Evolutionary conservation across 2,329 filamentous ascomycete genomes (phyloP).

Genomic region (Epichloe brachyelytri): DNA sequence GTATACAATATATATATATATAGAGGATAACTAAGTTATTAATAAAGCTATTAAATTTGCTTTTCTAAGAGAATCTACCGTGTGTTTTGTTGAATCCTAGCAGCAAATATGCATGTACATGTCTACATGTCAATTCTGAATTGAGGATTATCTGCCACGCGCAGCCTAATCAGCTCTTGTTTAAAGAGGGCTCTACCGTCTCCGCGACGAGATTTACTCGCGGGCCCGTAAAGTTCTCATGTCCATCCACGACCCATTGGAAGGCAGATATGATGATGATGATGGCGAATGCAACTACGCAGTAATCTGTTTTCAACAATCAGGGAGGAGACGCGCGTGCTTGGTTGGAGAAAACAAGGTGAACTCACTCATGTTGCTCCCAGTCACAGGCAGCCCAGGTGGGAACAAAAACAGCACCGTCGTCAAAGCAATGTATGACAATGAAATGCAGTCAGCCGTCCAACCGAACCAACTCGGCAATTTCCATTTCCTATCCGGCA

Average conservation of each 20-base stretch:
- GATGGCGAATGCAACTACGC: slow-evolving; percentile 31
- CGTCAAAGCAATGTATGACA: slow-evolving; percentile 52
- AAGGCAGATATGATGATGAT: slow-evolving; percentile 28
- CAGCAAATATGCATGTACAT: too few species aligned
- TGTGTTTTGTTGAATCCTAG: too few species aligned
- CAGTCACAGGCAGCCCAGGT: slow-evolving; percentile 48
- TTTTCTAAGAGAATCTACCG: too few species aligned
- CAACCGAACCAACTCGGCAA: slow-evolving; percentile 23
- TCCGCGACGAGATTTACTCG: slow-evolving; percentile 9
- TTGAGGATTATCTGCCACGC: not conserved
- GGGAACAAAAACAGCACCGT: slow-evolving; percentile 64
- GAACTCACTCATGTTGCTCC: slow-evolving; percentile 47
- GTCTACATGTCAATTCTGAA: not conserved
- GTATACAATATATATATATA: too few species aligned
- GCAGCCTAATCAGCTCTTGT: not conserved
- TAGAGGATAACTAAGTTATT: too few species aligned
- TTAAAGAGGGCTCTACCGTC: not conserved
- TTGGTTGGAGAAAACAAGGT: too few species aligned
- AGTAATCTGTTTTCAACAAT: slow-evolving; percentile 21
- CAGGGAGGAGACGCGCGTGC: not conserved
- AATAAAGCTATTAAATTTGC: too few species aligned
- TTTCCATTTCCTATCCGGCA: slow-evolving; percentile 37
- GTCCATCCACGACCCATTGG: slow-evolving; percentile 33
- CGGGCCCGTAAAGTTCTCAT: slow-evolving; percentile 29
- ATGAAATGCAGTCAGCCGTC: slow-evolving; percentile 28